These are phyloP conservation scores for Dioszegia crocea DNA, from an alignment of 768 basidiomycete genomes.

Conservation along the genomic window DNA sequence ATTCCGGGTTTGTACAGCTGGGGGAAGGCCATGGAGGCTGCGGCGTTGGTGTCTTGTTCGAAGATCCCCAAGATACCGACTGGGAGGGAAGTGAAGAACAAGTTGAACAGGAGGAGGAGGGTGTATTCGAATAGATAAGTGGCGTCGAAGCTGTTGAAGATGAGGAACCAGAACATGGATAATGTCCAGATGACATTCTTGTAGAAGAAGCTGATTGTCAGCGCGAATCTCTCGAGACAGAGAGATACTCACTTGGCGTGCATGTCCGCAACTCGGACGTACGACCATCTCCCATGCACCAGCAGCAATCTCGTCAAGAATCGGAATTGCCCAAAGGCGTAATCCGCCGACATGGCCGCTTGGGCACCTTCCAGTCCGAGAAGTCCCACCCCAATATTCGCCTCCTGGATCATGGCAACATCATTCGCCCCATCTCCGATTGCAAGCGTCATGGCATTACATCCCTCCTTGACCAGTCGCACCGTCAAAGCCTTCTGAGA, in stretches of 20 bases:
- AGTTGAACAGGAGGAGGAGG: slow-evolving; percentile 84
- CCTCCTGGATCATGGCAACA: slow-evolving; percentile 99
- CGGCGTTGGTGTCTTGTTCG: slow-evolving; percentile 89
- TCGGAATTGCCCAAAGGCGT: slow-evolving; percentile 95
- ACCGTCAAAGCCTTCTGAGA: slow-evolving; percentile 98
- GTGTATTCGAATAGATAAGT: slow-evolving; percentile 94
- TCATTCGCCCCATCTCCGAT: slow-evolving; percentile 97
- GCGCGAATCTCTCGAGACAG: background rate
- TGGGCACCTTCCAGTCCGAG: slow-evolving; percentile 94
- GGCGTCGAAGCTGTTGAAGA: slow-evolving; percentile 88
- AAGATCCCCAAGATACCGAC: slow-evolving; percentile 89
- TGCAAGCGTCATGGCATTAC: slow-evolving; percentile 90
- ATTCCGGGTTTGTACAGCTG: slow-evolving; percentile 95
- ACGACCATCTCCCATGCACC: slow-evolving; percentile 96
- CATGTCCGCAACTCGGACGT: slow-evolving; percentile 94
- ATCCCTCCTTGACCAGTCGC: slow-evolving; percentile 90
- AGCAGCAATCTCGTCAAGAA: slow-evolving; percentile 85
- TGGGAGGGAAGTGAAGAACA: slow-evolving; percentile 88
- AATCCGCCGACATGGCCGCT: slow-evolving; percentile 98
- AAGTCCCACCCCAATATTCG: slow-evolving; percentile 93
- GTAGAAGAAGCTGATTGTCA: slow-evolving; percentile 82
- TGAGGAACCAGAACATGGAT: slow-evolving; percentile 85
- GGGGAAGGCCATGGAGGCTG: slow-evolving; percentile 84
- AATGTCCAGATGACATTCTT: slow-evolving; percentile 61
- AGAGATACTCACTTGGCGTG: slow-evolving; percentile 42